A percentile compares a stretch with the other conserved stretches of the same genome.
Evolutionary conservation across 768 basidiomycete genomes (phyloP).

Genomic region (Naematelia encephala): DNA sequence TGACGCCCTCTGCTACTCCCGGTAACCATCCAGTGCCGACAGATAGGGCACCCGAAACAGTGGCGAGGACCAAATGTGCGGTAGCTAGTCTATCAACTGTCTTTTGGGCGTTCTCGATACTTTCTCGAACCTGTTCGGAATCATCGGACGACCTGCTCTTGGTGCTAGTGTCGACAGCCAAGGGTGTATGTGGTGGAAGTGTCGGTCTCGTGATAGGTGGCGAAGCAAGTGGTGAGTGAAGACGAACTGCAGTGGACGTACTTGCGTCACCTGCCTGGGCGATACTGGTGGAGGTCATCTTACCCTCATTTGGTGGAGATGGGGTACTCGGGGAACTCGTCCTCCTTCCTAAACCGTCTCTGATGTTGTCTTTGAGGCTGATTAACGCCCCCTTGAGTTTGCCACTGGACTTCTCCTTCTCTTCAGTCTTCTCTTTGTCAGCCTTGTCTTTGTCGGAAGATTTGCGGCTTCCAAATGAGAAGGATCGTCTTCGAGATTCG

Average conservation of each 20-base stretch:
- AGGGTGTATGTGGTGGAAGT: neutral
- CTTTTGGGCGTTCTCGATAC: slow-evolving; percentile 18
- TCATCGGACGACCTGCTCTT: neutral
- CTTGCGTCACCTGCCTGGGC: too few species aligned
- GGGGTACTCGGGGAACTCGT: neutral
- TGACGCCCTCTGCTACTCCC: slow-evolving; percentile 28
- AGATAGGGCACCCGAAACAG: slow-evolving; percentile 9
- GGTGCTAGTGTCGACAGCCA: neutral
- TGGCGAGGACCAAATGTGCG: slow-evolving; percentile 13
- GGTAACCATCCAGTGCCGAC: slow-evolving; percentile 30
- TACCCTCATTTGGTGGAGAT: neutral
- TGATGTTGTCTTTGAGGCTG: neutral
- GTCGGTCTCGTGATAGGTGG: neutral
- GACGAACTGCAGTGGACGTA: neutral
- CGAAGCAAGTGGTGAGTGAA: neutral
- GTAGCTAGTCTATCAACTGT: slow-evolving; percentile 23
- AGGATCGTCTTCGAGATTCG: neutral
- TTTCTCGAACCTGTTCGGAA: slow-evolving; percentile 1
- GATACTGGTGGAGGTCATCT: neutral
- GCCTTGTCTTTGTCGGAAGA: neutral
- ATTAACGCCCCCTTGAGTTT: neutral
- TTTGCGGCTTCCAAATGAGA: neutral
- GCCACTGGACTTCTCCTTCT: slow-evolving; percentile 1
- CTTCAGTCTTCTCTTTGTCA: neutral
- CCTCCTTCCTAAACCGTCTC: neutral